A percentile compares a stretch with the other conserved stretches of the same genome.
phyloP scores from a whole-genome alignment of 495 filamentous ascomycete genomes.

The Talaromyces ruber region DNA sequence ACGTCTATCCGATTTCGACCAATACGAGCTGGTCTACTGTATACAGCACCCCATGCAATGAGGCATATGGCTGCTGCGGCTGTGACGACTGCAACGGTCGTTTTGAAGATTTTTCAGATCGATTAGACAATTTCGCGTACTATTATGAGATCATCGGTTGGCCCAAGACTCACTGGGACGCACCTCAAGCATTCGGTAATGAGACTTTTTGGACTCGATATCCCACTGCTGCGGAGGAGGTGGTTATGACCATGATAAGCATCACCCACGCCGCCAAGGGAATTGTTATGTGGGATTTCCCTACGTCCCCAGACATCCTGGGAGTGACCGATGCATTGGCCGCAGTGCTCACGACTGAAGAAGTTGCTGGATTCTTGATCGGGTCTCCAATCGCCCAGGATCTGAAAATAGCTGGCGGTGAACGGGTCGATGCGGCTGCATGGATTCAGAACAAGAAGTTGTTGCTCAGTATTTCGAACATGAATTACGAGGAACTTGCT shows the following conservation, averaged over 20 bases:
- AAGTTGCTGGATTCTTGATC: constrained; percentile 11
- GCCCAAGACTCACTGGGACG: constrained; percentile 50
- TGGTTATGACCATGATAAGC: constrained; percentile 49
- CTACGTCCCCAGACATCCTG: constrained; percentile 14
- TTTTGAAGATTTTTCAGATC: constrained; percentile 45
- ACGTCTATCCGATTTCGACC: constrained; percentile 57
- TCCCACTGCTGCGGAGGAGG: constrained; percentile 46
- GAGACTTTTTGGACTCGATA: constrained; percentile 52
- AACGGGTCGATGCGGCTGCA: constrained; percentile 1
- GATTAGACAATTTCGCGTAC: constrained; percentile 39
- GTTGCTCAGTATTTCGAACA: constrained; percentile 1
- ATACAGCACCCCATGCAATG: constrained; percentile 48
- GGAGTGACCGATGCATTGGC: constrained; percentile 14
- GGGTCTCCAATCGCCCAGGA: neutral
- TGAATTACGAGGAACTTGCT: neutral
- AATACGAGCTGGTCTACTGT: constrained; percentile 36
- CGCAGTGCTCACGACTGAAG: constrained; percentile 11
- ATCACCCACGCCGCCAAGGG: constrained; percentile 58
- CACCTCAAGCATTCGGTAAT: constrained; percentile 56
- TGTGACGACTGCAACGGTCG: constrained; percentile 58
- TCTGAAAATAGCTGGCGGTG: neutral
- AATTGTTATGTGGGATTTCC: constrained; percentile 28
- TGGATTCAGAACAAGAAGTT: neutral
- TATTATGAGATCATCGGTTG: constrained; percentile 34
- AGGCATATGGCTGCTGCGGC: constrained; percentile 62